Evolutionary conservation across 2,329 filamentous ascomycete genomes (phyloP).

Genomic region (Beauveria sp.): DNA sequence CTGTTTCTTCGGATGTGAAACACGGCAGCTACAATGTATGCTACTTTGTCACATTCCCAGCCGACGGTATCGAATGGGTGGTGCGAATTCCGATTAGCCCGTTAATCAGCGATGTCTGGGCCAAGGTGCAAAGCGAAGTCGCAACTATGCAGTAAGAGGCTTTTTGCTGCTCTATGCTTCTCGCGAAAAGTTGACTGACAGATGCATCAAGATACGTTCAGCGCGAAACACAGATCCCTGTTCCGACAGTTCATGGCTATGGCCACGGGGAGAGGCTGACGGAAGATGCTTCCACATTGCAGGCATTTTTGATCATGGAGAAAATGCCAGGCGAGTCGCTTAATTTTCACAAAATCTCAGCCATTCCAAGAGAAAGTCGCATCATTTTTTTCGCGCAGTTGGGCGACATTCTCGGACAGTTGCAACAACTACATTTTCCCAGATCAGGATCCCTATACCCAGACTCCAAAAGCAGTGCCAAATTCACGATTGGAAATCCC

Average conservation of each 20-base stretch:
- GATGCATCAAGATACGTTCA: neutral
- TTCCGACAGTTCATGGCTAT: neutral
- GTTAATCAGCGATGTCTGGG: neutral
- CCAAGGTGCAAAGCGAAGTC: neutral
- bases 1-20: neutral
- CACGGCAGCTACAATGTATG: neutral
- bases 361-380: neutral
- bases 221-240: neutral
- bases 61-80: neutral
- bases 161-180: neutral
- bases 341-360: neutral
- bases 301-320: neutral
- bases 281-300: neutral
- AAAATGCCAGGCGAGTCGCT: neutral
- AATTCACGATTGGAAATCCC: neutral
- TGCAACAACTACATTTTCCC: neutral
- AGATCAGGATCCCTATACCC: neutral
- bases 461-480: neutral
- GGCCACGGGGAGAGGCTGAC: neutral
- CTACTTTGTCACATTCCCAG: neutral
- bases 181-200: neutral
- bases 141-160: neutral
- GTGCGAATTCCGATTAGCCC: neutral
- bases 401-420: neutral
- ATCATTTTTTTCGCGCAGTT: neutral